A percentile compares a stretch with the other conserved stretches of the same genome.
Conservation (phyloP, 768 basidiomycete genomes). For the Mycena olivaceomarginata region DNA sequence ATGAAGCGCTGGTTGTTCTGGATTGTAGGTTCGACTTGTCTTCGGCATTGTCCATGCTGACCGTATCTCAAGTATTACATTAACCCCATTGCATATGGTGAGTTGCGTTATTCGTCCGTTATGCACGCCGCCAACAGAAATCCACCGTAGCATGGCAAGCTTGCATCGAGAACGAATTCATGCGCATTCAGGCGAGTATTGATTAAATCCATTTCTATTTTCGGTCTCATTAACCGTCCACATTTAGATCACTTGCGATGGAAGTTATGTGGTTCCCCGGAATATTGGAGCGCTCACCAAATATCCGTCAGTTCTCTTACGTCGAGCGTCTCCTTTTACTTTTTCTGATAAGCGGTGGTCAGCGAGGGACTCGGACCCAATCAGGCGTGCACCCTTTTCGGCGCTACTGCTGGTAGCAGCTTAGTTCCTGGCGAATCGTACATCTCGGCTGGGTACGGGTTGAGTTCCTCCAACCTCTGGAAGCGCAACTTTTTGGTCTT, state of each 20-base stretch:
- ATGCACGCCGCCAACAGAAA: constrained; percentile 6
- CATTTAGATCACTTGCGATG: constrained; percentile 77
- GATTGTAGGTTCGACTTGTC: constrained; percentile 72
- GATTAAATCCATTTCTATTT: constrained; percentile 38
- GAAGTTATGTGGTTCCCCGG: constrained; percentile 78
- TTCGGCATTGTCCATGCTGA: neutral
- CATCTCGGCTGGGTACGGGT: constrained; percentile 71
- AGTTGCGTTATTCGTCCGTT: constrained; percentile 27
- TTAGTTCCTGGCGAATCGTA: constrained; percentile 78
- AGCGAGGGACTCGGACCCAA: constrained; percentile 75
- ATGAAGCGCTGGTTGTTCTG: constrained; percentile 93
- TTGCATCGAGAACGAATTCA: constrained; percentile 92
- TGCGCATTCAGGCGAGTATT: constrained; percentile 72
- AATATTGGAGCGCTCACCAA: constrained; percentile 72
- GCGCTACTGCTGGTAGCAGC: constrained; percentile 74
- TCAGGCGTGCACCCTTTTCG: constrained; percentile 87
- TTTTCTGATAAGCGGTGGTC: constrained; percentile 41
- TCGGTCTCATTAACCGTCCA: constrained; percentile 16
- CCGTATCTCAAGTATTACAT: constrained; percentile 76
- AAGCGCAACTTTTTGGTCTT: constrained; percentile 82
- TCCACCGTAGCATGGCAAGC: constrained; percentile 78
- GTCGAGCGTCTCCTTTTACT: constrained; percentile 36
- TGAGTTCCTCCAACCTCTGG: constrained; percentile 75
- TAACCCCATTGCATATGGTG: constrained; percentile 86
- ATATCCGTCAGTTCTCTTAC: constrained; percentile 73